Base-by-base conservation (phyloP, 495 filamentous ascomycete genomes). In the Aspergillus cristatus region DNA sequence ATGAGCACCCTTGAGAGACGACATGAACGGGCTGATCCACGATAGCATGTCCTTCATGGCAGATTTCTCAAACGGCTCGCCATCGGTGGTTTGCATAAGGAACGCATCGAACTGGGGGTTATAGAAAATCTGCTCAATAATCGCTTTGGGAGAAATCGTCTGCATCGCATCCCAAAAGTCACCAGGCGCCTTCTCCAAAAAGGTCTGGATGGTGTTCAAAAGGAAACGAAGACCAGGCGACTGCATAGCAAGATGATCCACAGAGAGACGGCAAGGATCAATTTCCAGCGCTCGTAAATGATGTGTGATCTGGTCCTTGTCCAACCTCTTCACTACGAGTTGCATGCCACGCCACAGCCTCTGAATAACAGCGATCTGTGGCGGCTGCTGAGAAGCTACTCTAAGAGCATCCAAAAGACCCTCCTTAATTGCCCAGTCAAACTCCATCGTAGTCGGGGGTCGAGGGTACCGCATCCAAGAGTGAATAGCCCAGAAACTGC, bases 121-220 rank as follows among this genome's bases (percentile, higher is more conserved):
- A 35, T 73, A 73, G 52, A 90, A 81, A 32, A 91, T 75, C 35
- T 82, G 75, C 43, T 93, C 84, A 33, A 83, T 74, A 28, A 94
- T 68, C 18, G 76, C 68, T 20, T 78, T 75, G 6, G 85, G 80
- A 1, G 82, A 81, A 32, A 87, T 82, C 12, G 81, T 70, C 20
- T 82, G 82, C 65, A 86, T 82, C 1, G 86, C 83, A 44, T 81
- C 79, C 88, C 88, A 94, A 48, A 94, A 93, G 39, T 82, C 81
- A 30, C 70, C 72, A 0, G 84, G 72, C 0, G 84, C 81, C 40
- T 82, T 82, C 39, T 78, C 73, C 30, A 96, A 60, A 11, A 94
- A 67, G 7, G 56, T 66, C 18, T 71, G 69, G 34, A 91, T 75
- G 1, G 76, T 76, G 40, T 76, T 72, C 18, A 91, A 50, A 4